These are phyloP conservation scores for Chernovozyma sophiae-reginae DNA, from an alignment of 1,139 yeast genomes.

Conservation along the genomic window DNA sequence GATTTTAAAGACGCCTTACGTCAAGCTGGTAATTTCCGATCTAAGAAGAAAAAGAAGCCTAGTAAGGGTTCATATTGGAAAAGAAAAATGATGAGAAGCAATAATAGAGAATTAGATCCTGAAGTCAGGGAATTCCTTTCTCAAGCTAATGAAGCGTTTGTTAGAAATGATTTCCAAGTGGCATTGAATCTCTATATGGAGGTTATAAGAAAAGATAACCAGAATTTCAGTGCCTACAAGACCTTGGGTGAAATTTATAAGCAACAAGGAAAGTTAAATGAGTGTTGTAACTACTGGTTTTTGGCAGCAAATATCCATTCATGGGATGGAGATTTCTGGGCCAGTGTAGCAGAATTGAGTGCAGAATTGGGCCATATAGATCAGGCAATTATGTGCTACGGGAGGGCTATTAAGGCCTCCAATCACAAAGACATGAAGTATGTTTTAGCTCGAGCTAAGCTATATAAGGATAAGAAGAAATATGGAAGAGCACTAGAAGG, in stretches of 20 bases:
- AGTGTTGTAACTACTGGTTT: constrained; percentile 79
- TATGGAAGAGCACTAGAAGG: constrained; percentile 73
- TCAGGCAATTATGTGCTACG: constrained; percentile 82
- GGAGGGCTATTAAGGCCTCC: constrained; percentile 64
- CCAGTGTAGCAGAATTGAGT: constrained; percentile 73
- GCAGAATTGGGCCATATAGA: constrained; percentile 65
- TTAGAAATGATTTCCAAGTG: constrained; percentile 53
- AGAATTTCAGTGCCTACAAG: constrained; percentile 78
- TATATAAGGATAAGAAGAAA: constrained; percentile 63
- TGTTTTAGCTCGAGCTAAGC: constrained; percentile 56
- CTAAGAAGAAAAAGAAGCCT: constrained; percentile 36
- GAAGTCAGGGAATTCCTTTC: constrained; percentile 65
- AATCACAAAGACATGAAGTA: constrained; percentile 48
- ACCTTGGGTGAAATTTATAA: constrained; percentile 82
- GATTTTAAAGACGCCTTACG: constrained; percentile 59
- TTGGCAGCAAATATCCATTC: constrained; percentile 81
- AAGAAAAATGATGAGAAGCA: constrained; percentile 31
- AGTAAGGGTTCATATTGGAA: constrained; percentile 26
- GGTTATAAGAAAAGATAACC: constrained; percentile 73
- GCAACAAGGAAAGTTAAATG: constrained; percentile 59
- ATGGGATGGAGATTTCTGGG: constrained; percentile 80
- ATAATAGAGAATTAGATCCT: constrained; percentile 55
- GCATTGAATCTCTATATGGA: constrained; percentile 69
- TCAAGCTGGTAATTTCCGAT: constrained; percentile 57
- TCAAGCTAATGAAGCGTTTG: constrained; percentile 78